A percentile compares a stretch with the other conserved stretches of the same genome.
phyloP scores from a whole-genome alignment of 2,329 filamentous ascomycete genomes.

The Talaromyces sp. region DNA sequence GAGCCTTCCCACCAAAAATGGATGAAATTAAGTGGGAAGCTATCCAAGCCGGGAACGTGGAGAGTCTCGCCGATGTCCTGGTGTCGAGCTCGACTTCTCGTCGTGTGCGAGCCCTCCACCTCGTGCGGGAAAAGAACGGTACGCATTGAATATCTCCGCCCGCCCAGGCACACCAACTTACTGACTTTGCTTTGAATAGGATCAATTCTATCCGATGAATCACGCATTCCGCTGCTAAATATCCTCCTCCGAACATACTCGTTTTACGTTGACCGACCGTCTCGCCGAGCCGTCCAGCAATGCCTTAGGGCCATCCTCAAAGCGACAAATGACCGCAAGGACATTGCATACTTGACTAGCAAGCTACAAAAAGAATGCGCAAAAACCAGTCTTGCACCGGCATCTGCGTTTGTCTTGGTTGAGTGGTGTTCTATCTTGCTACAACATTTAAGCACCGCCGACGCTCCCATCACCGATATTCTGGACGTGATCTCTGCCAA shows the following conservation, averaged over 20 bases:
- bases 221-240: conserved; percentile 51
- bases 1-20: conserved; percentile 32
- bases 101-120: conserved; percentile 36
- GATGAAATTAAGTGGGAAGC: conserved; percentile 41
- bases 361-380: conserved; percentile 66
- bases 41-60: conserved; percentile 37
- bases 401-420: conserved; percentile 79
- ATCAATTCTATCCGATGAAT: conserved; percentile 26
- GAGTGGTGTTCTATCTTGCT: conserved; percentile 85
- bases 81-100: conserved; percentile 39
- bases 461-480: conserved; percentile 52
- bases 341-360: conserved; percentile 55
- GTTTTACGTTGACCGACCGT: conserved; percentile 79
- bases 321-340: conserved; percentile 47
- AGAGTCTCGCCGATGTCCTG: conserved; percentile 34
- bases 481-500: conserved; percentile 62
- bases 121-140: conserved; percentile 43
- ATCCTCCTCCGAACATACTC: conserved; percentile 83
- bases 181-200: conserved; percentile 21
- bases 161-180: background rate
- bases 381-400: conserved; percentile 71
- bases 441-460: conserved; percentile 65
- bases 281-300: conserved; percentile 74
- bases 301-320: conserved; percentile 68
- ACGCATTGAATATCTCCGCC: conserved; percentile 8